Evolutionary conservation across 805 yeast species (phyloP).

Genomic region (Kodamaea hsintzibuensis): DNA sequence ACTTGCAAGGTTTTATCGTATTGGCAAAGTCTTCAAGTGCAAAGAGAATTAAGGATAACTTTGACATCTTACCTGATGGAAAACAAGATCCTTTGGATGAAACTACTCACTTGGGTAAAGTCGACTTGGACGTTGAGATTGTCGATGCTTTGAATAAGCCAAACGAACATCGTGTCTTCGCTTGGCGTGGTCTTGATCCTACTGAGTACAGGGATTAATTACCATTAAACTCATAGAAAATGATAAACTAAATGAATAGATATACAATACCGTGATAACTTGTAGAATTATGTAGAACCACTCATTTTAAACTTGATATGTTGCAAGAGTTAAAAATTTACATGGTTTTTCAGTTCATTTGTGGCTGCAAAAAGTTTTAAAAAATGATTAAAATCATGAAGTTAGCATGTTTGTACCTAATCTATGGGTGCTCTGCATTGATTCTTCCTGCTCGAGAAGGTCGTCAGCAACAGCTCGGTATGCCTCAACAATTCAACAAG

Average conservation of each 20-base stretch:
- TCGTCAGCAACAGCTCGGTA: not conserved
- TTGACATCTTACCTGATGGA: constrained; percentile 47
- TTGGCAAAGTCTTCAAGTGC: constrained; percentile 50
- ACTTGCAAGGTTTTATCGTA: constrained; percentile 55
- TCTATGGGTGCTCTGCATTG: not conserved
- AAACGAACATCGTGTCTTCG: constrained; percentile 33
- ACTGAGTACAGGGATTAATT: constrained; percentile 20
- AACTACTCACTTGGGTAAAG: constrained; percentile 31
- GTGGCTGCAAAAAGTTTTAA: not conserved
- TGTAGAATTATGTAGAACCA: too few relatives aligned
- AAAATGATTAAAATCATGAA: not conserved
- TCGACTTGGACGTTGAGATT: constrained; percentile 42
- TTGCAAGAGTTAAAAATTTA: too few relatives aligned
- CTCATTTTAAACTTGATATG: not conserved
- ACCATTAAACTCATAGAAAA: too few relatives aligned
- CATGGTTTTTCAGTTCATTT: too few relatives aligned
- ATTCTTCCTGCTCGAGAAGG: not conserved
- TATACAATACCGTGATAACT: too few relatives aligned
- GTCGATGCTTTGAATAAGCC: constrained; percentile 36
- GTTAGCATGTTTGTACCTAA: not conserved
- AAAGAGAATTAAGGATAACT: constrained; percentile 53
- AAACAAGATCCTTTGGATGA: constrained; percentile 27
- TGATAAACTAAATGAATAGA: too few relatives aligned
- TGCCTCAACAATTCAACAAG: not conserved
- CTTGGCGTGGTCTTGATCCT: constrained; percentile 36